A percentile compares a stretch with the other conserved stretches of the same genome.
Conservation (phyloP, 2,329 filamentous ascomycete species). For the Scedosporium aurantiacum region DNA sequence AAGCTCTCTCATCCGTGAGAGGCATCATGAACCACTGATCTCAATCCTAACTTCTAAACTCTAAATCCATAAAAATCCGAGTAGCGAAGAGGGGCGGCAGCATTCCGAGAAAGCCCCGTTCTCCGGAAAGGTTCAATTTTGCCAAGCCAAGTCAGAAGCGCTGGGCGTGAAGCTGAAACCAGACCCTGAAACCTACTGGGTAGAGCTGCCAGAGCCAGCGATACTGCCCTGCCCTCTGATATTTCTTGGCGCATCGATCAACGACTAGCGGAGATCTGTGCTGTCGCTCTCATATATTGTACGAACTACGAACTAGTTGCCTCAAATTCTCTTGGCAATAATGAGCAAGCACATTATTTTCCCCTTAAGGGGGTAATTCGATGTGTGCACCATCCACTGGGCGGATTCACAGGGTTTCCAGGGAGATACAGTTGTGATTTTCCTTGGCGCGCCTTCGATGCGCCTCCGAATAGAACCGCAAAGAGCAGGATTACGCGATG, state of each 20-base stretch:
- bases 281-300: neutral
- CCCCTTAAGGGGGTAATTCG: neutral
- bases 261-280: neutral
- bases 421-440: neutral
- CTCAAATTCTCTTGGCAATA: too few relatives aligned
- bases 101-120: neutral
- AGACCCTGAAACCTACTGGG: neutral
- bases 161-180: neutral
- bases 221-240: too few relatives aligned
- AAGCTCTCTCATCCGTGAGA: too few relatives aligned
- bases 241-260: neutral
- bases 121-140: neutral
- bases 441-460: neutral
- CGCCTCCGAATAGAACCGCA: neutral
- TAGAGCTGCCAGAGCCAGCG: neutral
- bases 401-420: neutral
- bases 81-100: neutral
- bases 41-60: too few relatives aligned
- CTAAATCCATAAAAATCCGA: too few relatives aligned
- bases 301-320: too few relatives aligned
- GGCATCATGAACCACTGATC: too few relatives aligned
- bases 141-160: neutral
- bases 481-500: neutral
- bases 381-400: neutral
- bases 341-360: too few relatives aligned